phyloP scores from a whole-genome alignment of 2,329 filamentous ascomycete species.

The Fusarium tupiense region DNA sequence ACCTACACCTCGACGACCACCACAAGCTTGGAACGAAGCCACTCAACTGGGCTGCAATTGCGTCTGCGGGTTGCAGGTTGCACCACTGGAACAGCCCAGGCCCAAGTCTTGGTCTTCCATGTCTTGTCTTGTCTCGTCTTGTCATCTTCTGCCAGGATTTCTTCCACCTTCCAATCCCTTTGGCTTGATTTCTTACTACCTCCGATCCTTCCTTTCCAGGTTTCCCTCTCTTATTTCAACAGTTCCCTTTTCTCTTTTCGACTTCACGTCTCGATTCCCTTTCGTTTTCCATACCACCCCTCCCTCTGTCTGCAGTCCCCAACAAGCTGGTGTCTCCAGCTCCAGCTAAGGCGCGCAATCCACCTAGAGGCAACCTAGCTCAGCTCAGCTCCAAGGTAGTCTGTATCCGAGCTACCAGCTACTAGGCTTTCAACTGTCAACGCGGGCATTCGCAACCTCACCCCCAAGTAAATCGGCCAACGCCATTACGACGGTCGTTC shows the following conservation, averaged over 20 bases:
- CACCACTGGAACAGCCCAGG: conserved; percentile 14
- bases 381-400: not conserved
- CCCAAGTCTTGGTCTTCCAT: conserved; percentile 1
- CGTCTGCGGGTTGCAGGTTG: conserved; percentile 22
- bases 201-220: not conserved
- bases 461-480: conserved; percentile 12
- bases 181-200: conserved; percentile 10
- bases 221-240: not conserved
- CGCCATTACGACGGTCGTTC: conserved; percentile 10
- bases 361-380: not conserved
- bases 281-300: conserved; percentile 10
- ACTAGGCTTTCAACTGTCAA: conserved; percentile 8
- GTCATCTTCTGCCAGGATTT: conserved; percentile 35
- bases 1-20: conserved; percentile 16
- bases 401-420: conserved; percentile 13
- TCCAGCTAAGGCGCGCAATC: conserved; percentile 3
- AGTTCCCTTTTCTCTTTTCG: conserved; percentile 28
- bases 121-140: conserved; percentile 9
- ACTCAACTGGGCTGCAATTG: conserved; percentile 11
- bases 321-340: conserved; percentile 19
- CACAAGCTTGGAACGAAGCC: conserved; percentile 31
- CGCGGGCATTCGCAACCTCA: conserved; percentile 19
- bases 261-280: conserved; percentile 25
- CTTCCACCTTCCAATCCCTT: conserved; percentile 28
- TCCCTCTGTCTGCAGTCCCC: conserved; percentile 14